Percentiles rank a stretch among this genome's conserved stretches.
phyloP scores from a whole-genome alignment of 106 monocot genomes.

The Triglochin maritima region DNA sequence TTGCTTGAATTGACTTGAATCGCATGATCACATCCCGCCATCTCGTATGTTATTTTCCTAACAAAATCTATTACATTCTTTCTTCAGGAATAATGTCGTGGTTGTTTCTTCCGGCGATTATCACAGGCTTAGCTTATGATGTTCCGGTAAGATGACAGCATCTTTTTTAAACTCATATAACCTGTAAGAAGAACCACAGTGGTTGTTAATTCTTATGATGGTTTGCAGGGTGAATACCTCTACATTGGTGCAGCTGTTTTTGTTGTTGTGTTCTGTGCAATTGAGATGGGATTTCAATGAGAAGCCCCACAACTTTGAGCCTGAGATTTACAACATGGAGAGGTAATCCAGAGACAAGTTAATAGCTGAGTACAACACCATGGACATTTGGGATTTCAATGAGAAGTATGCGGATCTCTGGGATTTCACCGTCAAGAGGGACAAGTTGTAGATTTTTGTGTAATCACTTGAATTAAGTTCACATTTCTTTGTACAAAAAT shows the following conservation, averaged over 20 bases:
- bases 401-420: constrained; percentile 96
- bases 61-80: background rate
- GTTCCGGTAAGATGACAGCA: constrained; percentile 44
- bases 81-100: constrained; percentile 73
- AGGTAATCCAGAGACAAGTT: constrained; percentile 68
- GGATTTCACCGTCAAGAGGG: constrained; percentile 77
- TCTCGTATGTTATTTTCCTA: constrained; percentile 1
- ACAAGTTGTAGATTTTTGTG: constrained; percentile 18
- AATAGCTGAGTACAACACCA: constrained; percentile 74
- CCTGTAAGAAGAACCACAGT: background rate
- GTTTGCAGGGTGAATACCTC: constrained; percentile 57
- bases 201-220: background rate
- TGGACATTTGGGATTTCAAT: constrained; percentile 99
- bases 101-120: constrained; percentile 79
- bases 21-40: background rate
- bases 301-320: constrained; percentile 88
- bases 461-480: no score
- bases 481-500: no score
- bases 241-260: constrained; percentile 80
- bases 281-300: constrained; percentile 85
- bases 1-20: no score
- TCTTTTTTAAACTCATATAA: background rate
- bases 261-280: constrained; percentile 61
- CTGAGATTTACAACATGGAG: constrained; percentile 82
- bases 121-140: constrained; percentile 47